A percentile compares a stretch with the other conserved stretches of the same genome.
phyloP scores from a whole-genome alignment of 163 green algal genomes.

The Volvox carteri region DNA sequence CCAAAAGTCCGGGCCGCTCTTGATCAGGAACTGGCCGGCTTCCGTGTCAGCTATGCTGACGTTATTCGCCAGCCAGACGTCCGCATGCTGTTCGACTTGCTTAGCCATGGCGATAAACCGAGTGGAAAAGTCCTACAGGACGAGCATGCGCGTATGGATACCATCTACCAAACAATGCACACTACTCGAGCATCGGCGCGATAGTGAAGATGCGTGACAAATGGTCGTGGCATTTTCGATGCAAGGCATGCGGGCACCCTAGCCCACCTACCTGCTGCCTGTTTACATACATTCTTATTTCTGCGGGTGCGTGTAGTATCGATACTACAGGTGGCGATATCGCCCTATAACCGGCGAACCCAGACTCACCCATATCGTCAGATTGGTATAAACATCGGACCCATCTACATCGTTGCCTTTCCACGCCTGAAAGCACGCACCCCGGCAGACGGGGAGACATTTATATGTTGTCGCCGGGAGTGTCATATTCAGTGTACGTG shows the following conservation, averaged over 20 bases:
- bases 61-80: neutral
- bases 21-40: slow-evolving; percentile 29
- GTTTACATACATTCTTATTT: too few relatives aligned
- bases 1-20: slow-evolving; percentile 25
- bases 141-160: neutral
- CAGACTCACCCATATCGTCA: slow-evolving; percentile 22
- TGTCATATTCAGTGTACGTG: too few relatives aligned
- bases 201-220: too few relatives aligned
- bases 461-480: too few relatives aligned
- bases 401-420: neutral
- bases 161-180: neutral
- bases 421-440: slow-evolving; percentile 42
- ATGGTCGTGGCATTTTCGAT: too few relatives aligned
- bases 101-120: neutral
- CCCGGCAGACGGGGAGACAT: too few relatives aligned
- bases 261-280: too few relatives aligned
- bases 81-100: neutral
- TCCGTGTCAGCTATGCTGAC: neutral
- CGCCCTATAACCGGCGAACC: too few relatives aligned
- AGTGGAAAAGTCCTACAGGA: slow-evolving; percentile 16
- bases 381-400: neutral
- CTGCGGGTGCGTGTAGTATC: too few relatives aligned
- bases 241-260: too few relatives aligned
- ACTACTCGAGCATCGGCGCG: too few relatives aligned
- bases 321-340: too few relatives aligned